Percentiles rank a stretch among this genome's conserved stretches.
Evolutionary conservation across 208 protist species (phyloP).

Genomic region (Endotrypanum monterogeii): DNA sequence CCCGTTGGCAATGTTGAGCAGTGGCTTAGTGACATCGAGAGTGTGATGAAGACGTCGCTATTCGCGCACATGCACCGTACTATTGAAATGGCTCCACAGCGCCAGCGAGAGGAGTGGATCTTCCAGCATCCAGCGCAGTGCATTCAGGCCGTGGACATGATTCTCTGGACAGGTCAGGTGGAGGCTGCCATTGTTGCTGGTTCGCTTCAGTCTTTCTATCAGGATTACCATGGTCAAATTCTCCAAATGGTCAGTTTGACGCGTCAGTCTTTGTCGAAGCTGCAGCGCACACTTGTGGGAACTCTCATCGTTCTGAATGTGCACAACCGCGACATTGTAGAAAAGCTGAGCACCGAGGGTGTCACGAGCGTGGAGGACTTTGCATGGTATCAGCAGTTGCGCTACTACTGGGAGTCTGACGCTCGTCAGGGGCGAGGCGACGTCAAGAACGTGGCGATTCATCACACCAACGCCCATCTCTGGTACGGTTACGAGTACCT

Average conservation of each 20-base stretch:
- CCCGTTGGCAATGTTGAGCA: constrained; percentile 93
- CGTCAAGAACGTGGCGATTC: constrained; percentile 86
- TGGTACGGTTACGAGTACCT: constrained; percentile 97
- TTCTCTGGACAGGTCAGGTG: constrained; percentile 93
- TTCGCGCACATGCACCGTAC: constrained; percentile 87
- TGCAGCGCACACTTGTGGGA: constrained; percentile 92
- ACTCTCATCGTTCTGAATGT: constrained; percentile 97
- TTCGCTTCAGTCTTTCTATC: constrained; percentile 68
- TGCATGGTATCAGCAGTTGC: constrained; percentile 93
- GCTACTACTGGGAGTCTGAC: constrained; percentile 95
- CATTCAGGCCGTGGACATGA: constrained; percentile 94
- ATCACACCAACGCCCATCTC: constrained; percentile 89
- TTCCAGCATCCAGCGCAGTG: constrained; percentile 94
- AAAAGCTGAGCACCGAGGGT: constrained; percentile 59
- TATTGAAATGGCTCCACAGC: constrained; percentile 68
- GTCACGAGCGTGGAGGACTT: constrained; percentile 85
- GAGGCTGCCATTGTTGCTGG: constrained; percentile 75
- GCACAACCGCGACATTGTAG: constrained; percentile 96
- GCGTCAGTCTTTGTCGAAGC: constrained; percentile 78
- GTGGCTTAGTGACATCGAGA: constrained; percentile 95
- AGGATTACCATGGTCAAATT: constrained; percentile 86
- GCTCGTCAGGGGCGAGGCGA: constrained; percentile 25
- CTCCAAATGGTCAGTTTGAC: constrained; percentile 92
- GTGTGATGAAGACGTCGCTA: constrained; percentile 92
- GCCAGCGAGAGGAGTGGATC: constrained; percentile 90